phyloP scores from a whole-genome alignment of 371 early-diverging fungal species.

The Funneliformis caledonium region DNA sequence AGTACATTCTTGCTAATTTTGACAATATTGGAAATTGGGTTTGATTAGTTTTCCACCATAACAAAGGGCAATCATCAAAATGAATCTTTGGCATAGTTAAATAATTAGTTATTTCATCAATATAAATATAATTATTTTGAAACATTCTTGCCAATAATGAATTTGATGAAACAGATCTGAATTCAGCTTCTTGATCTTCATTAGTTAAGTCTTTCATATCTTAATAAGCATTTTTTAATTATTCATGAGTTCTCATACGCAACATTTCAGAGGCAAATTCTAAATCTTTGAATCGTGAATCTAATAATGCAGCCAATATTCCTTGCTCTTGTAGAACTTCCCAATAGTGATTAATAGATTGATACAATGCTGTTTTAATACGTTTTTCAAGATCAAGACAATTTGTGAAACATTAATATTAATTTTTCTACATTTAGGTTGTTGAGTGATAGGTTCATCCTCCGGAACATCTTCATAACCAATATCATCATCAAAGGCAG shows the following conservation, averaged over 20 bases:
- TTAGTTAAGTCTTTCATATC: neutral
- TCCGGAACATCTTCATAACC: neutral
- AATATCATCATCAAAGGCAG: constrained; percentile 3
- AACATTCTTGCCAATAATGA: neutral
- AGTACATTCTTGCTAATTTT: too few species aligned
- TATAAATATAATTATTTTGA: neutral
- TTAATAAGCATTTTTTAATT: too few species aligned
- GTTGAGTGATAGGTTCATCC: too few species aligned
- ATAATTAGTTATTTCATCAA: neutral
- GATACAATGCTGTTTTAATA: neutral
- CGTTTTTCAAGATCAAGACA: too few species aligned
- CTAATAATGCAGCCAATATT: too few species aligned
- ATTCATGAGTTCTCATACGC: too few species aligned
- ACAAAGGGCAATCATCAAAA: neutral
- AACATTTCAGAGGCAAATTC: too few species aligned
- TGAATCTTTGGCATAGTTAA: neutral
- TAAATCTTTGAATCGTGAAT: too few species aligned
- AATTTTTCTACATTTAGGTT: neutral
- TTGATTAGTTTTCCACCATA: neutral
- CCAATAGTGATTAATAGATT: neutral
- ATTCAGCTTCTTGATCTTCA: neutral
- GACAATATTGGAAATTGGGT: too few species aligned
- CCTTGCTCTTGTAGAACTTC: too few species aligned
- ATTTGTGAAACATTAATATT: constrained; percentile 1
- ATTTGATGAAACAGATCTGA: too few species aligned